Evolutionary conservation across 2,329 filamentous ascomycete species (phyloP), one percentile per base, ranked within the genome.

Genomic region (Pestalotiopsis sp.): DNA sequence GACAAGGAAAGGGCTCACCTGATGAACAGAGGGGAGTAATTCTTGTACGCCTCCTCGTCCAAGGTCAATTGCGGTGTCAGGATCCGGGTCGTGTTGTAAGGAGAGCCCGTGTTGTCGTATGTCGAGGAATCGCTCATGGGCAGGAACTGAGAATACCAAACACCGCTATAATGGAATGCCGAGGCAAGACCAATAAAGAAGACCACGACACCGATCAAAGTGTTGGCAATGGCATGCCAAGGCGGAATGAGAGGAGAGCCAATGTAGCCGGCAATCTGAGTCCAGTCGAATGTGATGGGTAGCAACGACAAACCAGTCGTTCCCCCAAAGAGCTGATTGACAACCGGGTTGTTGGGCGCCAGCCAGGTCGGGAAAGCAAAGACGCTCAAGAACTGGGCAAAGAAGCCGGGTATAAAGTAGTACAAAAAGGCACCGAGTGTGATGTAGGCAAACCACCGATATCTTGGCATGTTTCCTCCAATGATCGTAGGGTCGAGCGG

Each of bases 281-380:
- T 91, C 91, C 92, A 93, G 81, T 94, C 92, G 75, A 94, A 93
- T 0, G 91, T 93, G 39, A 94, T 88, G 1, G 92, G 91, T 6
- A 93, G 80, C 36, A 94, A 75, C 0, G 89, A 92, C 3, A 94
- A 71, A 0, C 92, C 92, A 0, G 89, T 91, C 63, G 83, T 84
- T 1, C 90, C 91, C 2, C 92, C 92, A 72, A 94, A 94, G 1
- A 94, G 75, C 76, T 94, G 91, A 72, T 94, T 94, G 52, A 94
- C 79, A 11, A 92, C 80, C 0, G 88, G 83, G 69, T 88, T 93
- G 64, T 93, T 83, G 0, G 92, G 92, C 1, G 87, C 88, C 68
- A 93, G 86, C 91, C 91, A 93, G 0, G 91, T 93, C 12, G 88
- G 84, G 75, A 92, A 91, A 7, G 91, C 90, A 73, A 93, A 93